Evolutionary conservation across 768 basidiomycete species (phyloP).

Genomic region (Boletus sp.): DNA sequence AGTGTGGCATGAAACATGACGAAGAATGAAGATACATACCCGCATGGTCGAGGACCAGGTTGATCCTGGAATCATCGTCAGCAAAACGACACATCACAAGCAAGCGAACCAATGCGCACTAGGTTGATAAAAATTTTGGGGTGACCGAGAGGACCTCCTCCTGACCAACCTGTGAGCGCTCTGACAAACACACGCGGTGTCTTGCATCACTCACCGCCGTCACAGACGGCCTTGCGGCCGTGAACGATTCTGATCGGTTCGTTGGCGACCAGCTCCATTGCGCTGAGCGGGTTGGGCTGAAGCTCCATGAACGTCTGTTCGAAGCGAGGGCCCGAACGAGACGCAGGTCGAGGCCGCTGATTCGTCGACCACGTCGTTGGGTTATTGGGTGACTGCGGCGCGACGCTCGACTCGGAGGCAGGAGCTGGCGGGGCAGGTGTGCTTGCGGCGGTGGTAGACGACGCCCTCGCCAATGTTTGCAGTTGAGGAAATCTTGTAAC

Average conservation of each 20-base stretch:
- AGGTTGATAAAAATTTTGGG: constrained; percentile 97
- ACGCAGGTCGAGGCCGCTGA: constrained; percentile 68
- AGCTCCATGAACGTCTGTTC: constrained; percentile 88
- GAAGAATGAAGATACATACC: constrained; percentile 53
- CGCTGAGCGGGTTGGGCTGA: constrained; percentile 87
- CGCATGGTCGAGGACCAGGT: constrained; percentile 83
- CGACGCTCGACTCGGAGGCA: constrained; percentile 31
- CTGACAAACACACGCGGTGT: background rate
- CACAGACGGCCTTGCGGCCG: constrained; percentile 85
- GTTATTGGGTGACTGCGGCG: constrained; percentile 81
- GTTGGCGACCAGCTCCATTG: constrained; percentile 84
- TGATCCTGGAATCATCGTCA: constrained; percentile 59
- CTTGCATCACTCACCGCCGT: constrained; percentile 73
- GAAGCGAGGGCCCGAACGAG: constrained; percentile 72
- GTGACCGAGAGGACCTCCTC: constrained; percentile 92
- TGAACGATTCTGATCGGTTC: constrained; percentile 84
- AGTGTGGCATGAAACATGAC: constrained; percentile 2
- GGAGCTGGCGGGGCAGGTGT: constrained; percentile 9
- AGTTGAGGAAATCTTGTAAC: constrained; percentile 17
- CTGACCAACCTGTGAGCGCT: constrained; percentile 41
- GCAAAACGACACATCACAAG: background rate
- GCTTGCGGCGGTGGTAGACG: constrained; percentile 24
- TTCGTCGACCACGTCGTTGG: constrained; percentile 81
- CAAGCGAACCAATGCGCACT: constrained; percentile 44
- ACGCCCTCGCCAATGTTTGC: constrained; percentile 18